Base-by-base conservation (phyloP, 2,329 filamentous ascomycete species). In the Alternaria solani region DNA sequence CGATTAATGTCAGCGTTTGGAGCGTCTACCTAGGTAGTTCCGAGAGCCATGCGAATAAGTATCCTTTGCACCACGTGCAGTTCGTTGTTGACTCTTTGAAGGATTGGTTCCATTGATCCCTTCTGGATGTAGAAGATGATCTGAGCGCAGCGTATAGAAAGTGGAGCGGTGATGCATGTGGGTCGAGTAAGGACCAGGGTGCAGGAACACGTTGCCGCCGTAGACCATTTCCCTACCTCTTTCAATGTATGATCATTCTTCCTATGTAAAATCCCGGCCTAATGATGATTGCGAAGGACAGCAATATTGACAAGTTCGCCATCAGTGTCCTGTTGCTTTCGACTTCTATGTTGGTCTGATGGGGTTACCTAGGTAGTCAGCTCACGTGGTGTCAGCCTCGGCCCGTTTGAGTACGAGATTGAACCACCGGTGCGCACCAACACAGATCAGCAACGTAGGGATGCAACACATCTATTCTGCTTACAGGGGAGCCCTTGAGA, bases 21-120 rank as follows among this genome's bases (percentile, higher is more conserved):
- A 49, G 23, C 20, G 46, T 49, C n/a, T 32, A n/a, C n/a, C n/a
- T n/a, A n/a, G n/a, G n/a, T n/a, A 49, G 32, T 49, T 38, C 20
- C 46, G 46, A 20, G 46, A 25, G 30, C 46, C 46, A 38, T 49
- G 46, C 46, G 20, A 20, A 20, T 49, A 38, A 38, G 16, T 16
- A 16, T 23, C 30, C 18, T 12, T 14, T 20, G 18, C 28, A 4
- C 46, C 18, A 12, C 36, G 16, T 7, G 32, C 20, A 25, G 16
- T 49, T 14, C 46, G 20, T 38, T 49, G 20, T 4, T 36, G 32
- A 7, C 30, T 12, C 25, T 16, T 16, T 26, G 46, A 36, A 49
- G 46, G 5, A 1, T 16, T 49, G 20, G 20, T 14, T 42, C 39
- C 20, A 25, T 12, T 16, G 2, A 2, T 12, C 11, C 30, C 12